These are phyloP conservation scores for Candida endomychidarum DNA, from an alignment of 805 yeast genomes.

Conservation along the genomic window DNA sequence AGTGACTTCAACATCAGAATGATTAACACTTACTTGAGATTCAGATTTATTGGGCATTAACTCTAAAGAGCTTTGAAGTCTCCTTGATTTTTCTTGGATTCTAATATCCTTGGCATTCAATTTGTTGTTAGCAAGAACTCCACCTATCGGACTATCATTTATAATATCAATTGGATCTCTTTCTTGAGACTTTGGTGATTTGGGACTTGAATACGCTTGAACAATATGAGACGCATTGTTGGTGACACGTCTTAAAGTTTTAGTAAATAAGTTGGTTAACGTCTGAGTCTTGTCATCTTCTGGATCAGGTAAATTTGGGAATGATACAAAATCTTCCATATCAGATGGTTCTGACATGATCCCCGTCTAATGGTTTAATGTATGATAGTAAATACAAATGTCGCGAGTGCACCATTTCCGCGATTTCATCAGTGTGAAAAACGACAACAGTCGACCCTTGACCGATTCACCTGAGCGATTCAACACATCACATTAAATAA, in stretches of 20 bases:
- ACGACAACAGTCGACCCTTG: too few species aligned
- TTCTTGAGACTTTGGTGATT: constrained; percentile 12
- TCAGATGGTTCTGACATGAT: background rate
- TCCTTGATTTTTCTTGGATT: constrained; percentile 7
- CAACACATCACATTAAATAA: constrained; percentile 2
- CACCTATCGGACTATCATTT: constrained; percentile 9
- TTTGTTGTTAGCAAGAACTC: background rate
- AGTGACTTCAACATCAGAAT: constrained; percentile 1
- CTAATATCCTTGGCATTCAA: background rate
- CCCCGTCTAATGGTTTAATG: too few species aligned
- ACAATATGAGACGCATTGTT: constrained; percentile 42
- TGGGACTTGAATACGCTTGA: constrained; percentile 16
- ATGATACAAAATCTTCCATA: constrained; percentile 36
- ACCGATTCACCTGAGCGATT: constrained; percentile 1
- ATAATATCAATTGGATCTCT: constrained; percentile 8
- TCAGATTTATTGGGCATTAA: constrained; percentile 1
- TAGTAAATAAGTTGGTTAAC: constrained; percentile 33
- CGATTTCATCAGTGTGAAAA: too few species aligned
- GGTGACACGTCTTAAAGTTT: constrained; percentile 42
- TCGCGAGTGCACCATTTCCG: too few species aligned
- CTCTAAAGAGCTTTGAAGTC: constrained; percentile 11
- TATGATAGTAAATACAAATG: too few species aligned
- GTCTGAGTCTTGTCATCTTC: constrained; percentile 34
- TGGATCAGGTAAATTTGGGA: constrained; percentile 46
- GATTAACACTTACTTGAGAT: constrained; percentile 2